These are phyloP conservation scores for Fusarium sp. DNA, from an alignment of 2,329 filamentous ascomycete genomes.

Conservation along the genomic window DNA sequence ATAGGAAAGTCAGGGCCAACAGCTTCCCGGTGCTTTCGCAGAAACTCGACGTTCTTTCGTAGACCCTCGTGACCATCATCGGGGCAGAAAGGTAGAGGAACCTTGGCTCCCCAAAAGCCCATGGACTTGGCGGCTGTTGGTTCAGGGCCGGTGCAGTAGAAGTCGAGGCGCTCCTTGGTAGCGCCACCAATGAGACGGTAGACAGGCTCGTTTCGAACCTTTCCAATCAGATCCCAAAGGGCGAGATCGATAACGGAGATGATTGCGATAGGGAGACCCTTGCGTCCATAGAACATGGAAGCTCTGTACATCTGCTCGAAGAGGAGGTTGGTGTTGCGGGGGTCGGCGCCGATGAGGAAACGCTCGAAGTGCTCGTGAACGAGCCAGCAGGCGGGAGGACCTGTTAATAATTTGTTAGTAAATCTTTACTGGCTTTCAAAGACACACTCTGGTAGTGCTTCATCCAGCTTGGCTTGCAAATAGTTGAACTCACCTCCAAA, in stretches of 20 bases:
- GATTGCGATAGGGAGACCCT: constrained; percentile 88
- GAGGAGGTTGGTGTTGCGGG: constrained; percentile 88
- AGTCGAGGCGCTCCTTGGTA: constrained; percentile 84
- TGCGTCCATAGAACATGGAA: constrained; percentile 96
- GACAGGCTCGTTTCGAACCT: constrained; percentile 90
- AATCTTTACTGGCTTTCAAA: neutral
- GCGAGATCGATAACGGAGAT: constrained; percentile 96
- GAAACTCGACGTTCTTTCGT: constrained; percentile 89
- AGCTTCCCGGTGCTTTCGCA: constrained; percentile 83
- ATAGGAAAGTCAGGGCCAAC: constrained; percentile 92
- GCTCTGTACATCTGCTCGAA: constrained; percentile 97
- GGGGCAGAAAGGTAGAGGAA: constrained; percentile 88
- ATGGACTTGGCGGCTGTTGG: constrained; percentile 82
- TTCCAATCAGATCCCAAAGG: constrained; percentile 91
- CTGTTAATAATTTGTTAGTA: constrained; percentile 49
- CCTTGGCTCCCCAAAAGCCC: constrained; percentile 92
- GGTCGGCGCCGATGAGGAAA: constrained; percentile 89
- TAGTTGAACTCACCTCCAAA: constrained; percentile 74
- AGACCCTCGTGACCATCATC: constrained; percentile 86
- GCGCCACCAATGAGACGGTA: constrained; percentile 94
- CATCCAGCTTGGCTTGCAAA: neutral
- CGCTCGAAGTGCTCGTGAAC: constrained; percentile 93
- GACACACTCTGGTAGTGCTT: neutral
- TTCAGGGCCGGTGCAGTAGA: constrained; percentile 94
- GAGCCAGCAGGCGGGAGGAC: constrained; percentile 93